phyloP scores from a whole-genome alignment of 176 grass and related monocot genomes.

The Cenchrus purpureus region DNA sequence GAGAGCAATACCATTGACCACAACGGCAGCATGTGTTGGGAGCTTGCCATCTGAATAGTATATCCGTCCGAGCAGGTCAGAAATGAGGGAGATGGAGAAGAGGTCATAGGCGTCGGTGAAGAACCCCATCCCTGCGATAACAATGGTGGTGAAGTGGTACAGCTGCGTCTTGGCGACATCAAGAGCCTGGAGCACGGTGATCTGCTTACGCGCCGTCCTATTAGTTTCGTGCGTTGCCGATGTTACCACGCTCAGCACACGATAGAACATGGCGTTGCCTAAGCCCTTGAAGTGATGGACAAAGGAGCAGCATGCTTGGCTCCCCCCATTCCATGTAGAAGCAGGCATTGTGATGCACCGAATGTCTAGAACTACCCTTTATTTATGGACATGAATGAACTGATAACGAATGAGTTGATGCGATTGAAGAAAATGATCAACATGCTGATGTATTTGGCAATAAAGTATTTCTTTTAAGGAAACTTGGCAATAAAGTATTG shows the following conservation, averaged over 20 bases:
- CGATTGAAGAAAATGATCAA: no score
- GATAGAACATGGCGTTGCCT: slow-evolving; percentile 5
- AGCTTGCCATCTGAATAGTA: slow-evolving; percentile 48
- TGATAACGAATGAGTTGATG: no score
- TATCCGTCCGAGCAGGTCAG: slow-evolving; percentile 43
- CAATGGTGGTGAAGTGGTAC: slow-evolving; percentile 14
- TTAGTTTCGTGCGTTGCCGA: neutral
- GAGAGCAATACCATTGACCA: neutral
- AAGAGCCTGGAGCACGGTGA: neutral
- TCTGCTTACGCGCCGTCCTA: neutral
- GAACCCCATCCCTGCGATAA: slow-evolving; percentile 77
- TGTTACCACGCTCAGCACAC: neutral
- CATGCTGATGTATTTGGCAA: no score
- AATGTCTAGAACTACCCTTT: no score
- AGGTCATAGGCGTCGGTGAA: slow-evolving; percentile 88
- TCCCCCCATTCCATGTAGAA: no score
- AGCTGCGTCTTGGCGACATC: neutral
- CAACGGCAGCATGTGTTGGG: neutral
- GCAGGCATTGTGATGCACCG: no score
- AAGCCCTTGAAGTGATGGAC: neutral
- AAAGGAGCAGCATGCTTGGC: no score
- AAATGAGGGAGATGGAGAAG: slow-evolving; percentile 63
- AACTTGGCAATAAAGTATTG: no score
- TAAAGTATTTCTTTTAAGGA: no score
- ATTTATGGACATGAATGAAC: no score